A percentile compares a stretch with the other conserved stretches of the same genome.
phyloP scores from a whole-genome alignment of 345 rosid species.

The Kernera saxatilis region DNA sequence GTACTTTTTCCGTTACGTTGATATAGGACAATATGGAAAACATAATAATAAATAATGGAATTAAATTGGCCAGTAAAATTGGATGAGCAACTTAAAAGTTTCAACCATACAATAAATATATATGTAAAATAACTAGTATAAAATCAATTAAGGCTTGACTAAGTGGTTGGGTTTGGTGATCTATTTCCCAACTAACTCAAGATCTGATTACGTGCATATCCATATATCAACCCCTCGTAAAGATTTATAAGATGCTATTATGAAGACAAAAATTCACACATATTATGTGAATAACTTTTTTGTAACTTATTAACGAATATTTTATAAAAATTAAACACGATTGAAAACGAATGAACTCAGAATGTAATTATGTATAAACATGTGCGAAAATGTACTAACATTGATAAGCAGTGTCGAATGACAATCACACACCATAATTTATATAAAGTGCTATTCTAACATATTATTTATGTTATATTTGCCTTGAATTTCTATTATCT shows the following conservation, averaged over 20 bases:
- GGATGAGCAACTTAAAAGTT: constrained; percentile 19
- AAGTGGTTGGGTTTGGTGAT: constrained; percentile 40
- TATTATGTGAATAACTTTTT: neutral
- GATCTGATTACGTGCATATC: constrained; percentile 28
- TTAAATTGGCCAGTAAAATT: constrained; percentile 28
- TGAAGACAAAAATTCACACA: neutral
- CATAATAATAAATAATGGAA: constrained; percentile 11
- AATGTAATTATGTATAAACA: neutral
- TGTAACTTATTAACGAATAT: neutral
- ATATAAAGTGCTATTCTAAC: neutral
- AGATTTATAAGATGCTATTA: neutral
- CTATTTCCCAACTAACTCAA: constrained; percentile 33
- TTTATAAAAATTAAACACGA: neutral
- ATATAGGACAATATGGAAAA: constrained; percentile 5
- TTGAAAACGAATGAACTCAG: neutral
- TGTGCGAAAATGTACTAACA: neutral
- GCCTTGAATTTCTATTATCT: neutral
- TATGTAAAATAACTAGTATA: neutral
- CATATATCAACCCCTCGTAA: constrained; percentile 13
- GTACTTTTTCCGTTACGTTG: neutral
- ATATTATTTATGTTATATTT: neutral
- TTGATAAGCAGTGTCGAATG: neutral
- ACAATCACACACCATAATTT: neutral
- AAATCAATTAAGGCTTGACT: constrained; percentile 17
- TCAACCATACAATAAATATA: constrained; percentile 3